Evolutionary conservation across 169 alveolate species (phyloP).

Genomic region (Blepharisma undulans): DNA sequence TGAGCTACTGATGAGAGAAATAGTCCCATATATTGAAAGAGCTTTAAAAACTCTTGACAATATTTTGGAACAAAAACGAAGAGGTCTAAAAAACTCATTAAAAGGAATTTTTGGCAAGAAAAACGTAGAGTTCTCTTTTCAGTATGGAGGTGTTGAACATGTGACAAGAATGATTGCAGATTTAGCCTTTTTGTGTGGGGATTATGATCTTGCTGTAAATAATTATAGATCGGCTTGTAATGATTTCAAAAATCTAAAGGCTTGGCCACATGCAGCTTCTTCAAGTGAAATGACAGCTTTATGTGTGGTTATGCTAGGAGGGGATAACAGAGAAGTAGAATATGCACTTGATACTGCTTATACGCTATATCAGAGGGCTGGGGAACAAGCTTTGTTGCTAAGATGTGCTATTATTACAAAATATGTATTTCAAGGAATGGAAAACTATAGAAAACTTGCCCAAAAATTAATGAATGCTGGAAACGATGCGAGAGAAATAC

Average conservation of each 20-base stretch:
- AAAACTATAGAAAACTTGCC: background rate
- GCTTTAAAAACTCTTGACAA: background rate
- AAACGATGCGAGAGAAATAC: background rate
- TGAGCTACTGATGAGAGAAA: background rate
- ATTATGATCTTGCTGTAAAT: slow-evolving; percentile 23
- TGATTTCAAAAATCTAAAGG: slow-evolving; percentile 13
- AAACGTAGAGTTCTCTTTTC: background rate
- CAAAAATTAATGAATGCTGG: background rate
- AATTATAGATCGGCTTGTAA: background rate
- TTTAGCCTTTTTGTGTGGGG: slow-evolving; percentile 28
- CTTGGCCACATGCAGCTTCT: slow-evolving; percentile 34
- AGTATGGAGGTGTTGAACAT: slow-evolving; percentile 14
- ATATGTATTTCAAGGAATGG: background rate
- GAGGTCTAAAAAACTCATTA: slow-evolving; percentile 23
- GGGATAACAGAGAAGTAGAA: slow-evolving; percentile 8
- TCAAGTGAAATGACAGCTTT: slow-evolving; percentile 15
- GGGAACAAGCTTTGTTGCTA: background rate
- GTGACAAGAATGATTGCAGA: slow-evolving; percentile 1
- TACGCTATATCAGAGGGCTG: slow-evolving; percentile 5
- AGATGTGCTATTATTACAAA: background rate
- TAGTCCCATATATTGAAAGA: slow-evolving; percentile 24
- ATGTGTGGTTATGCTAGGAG: background rate
- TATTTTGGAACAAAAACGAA: slow-evolving; percentile 10
- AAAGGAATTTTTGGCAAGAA: background rate
- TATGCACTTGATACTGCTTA: slow-evolving; percentile 1